phyloP scores from a whole-genome alignment of 139 green algal species.

The Diplosphaera chodatii region DNA sequence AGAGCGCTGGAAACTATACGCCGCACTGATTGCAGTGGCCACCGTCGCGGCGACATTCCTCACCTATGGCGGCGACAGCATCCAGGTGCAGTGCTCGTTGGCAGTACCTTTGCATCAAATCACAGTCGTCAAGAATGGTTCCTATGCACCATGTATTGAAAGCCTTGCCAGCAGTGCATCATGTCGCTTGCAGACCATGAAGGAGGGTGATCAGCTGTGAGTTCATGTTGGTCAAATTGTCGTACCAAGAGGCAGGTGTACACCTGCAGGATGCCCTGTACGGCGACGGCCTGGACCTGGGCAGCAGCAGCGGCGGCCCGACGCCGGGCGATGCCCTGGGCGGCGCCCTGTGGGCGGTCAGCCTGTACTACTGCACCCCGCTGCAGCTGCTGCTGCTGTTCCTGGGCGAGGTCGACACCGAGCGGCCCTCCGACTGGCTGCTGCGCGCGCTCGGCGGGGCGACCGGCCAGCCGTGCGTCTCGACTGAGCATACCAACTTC shows the following conservation, averaged over 20 bases:
- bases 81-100: background rate
- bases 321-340: constrained; percentile 34
- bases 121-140: no score
- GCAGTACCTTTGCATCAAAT: no score
- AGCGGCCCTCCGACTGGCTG: constrained; percentile 65
- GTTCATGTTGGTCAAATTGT: no score
- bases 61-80: background rate
- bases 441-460: constrained; percentile 21
- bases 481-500: no score
- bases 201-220: no score
- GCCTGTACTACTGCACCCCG: constrained; percentile 53
- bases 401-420: constrained; percentile 61
- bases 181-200: no score
- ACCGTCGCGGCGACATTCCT: background rate
- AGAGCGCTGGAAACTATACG: background rate
- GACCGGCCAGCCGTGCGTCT: background rate
- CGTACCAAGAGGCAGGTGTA: no score
- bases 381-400: constrained; percentile 73
- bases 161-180: no score
- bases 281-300: background rate
- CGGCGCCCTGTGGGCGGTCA: constrained; percentile 40
- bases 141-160: no score
- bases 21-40: background rate
- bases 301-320: background rate
- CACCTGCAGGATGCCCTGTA: background rate